Conservation (phyloP, 352 stramenopile species). For the Phytophthora pini region DNA sequence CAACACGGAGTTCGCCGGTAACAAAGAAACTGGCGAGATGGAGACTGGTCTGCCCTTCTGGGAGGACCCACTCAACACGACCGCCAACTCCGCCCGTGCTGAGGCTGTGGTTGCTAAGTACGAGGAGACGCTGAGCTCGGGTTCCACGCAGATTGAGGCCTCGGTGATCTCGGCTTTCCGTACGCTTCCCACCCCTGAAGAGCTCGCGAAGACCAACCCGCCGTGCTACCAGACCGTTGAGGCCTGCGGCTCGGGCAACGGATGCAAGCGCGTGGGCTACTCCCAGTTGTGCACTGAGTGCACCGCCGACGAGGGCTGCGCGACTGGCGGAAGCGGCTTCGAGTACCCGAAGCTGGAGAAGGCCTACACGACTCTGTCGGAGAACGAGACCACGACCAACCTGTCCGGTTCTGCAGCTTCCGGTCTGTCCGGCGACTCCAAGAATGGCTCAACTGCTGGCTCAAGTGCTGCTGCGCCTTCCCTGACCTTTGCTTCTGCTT, state of each 20-base stretch:
- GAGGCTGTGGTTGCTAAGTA: slow-evolving; percentile 61
- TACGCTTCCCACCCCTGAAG: slow-evolving; percentile 47
- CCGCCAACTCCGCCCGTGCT: slow-evolving; percentile 59
- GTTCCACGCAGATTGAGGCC: slow-evolving; percentile 54
- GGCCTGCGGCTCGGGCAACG: slow-evolving; percentile 52
- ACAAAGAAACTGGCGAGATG: slow-evolving; percentile 46
- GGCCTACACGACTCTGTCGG: slow-evolving; percentile 49
- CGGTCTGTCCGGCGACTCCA: background rate
- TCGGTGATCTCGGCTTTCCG: slow-evolving; percentile 49
- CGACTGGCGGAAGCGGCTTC: slow-evolving; percentile 54
- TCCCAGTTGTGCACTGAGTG: slow-evolving; percentile 78
- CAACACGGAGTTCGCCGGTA: slow-evolving; percentile 64
- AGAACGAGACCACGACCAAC: slow-evolving; percentile 47
- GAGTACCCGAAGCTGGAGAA: slow-evolving; percentile 71
- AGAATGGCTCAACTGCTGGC: slow-evolving; percentile 3
- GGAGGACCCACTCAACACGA: slow-evolving; percentile 61
- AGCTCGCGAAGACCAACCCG: slow-evolving; percentile 61
- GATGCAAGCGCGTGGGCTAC: slow-evolving; percentile 75
- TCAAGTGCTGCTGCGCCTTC: slow-evolving; percentile 16
- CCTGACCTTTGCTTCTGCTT: slow-evolving; percentile 20
- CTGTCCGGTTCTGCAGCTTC: slow-evolving; percentile 6
- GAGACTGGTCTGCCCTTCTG: slow-evolving; percentile 65
- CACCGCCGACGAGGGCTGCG: slow-evolving; percentile 38
- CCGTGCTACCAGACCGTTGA: slow-evolving; percentile 74
- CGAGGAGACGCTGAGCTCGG: slow-evolving; percentile 42